Evolutionary conservation across 495 filamentous ascomycete genomes (phyloP), one percentile per base, ranked within the genome.

Genomic region (Terfezia boudieri): DNA sequence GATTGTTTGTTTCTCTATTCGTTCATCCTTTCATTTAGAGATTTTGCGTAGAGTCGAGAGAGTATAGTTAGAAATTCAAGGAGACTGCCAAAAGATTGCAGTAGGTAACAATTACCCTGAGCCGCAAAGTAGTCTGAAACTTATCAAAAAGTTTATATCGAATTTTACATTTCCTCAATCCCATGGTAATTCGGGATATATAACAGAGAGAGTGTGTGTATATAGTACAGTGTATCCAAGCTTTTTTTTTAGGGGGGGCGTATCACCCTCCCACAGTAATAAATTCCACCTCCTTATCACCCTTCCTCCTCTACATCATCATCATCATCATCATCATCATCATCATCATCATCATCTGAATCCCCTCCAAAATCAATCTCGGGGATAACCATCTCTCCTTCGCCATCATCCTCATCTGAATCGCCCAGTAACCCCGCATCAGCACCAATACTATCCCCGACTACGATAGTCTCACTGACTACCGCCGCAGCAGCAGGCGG

Each of bases 351-450:
- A 4, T 20, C 3, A 14, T 46, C 41, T 20, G 53, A 53, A 22
- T 59, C 61, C 6, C 50, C 60, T 1, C 61, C 61, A 32, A 63
- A 54, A 36, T 55, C 14, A 49, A 63, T 63, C 50, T 59, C 60
- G 0, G 61, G 61, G 9, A 63, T 60, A n/a, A 53, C 55, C 53
- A 59, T 57, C 23, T 63, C 61, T 11, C 61, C 60, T 11, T 63
- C 61, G 12, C 51, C 59, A 49, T 60, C 60, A 2, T 53, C 49
- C 5, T 23, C 14, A 51, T 32, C 49, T 23, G 6, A n/a, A 20
- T 9, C 49, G 2, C 22, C 49, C 49, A 51, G 11, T 2, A 12
- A 5, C 22, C 16, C 5, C 23, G n/a, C n/a, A 17, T 6, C 16
- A 17, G 2, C 49, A 7, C 6, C 49, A 22, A 6, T 6, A 20